Conservation (phyloP, 768 basidiomycete genomes). For the Leccinum sublutescens region DNA sequence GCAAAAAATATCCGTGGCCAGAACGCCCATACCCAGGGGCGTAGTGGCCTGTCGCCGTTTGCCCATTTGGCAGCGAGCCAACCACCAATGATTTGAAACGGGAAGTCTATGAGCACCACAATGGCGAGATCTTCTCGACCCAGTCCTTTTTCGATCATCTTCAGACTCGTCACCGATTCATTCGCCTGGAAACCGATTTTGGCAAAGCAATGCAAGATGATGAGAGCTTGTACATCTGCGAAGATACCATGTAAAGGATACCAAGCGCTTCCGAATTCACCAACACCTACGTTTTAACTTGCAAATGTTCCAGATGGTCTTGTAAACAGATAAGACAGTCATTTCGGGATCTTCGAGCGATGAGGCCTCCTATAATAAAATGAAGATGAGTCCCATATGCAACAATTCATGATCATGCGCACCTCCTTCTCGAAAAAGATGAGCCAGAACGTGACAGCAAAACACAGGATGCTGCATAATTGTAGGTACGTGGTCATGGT, state of each 20-base stretch:
- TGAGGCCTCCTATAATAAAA: conserved; percentile 63
- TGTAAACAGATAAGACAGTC: conserved; percentile 88
- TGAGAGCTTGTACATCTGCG: conserved; percentile 86
- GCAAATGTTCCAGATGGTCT: conserved; percentile 92
- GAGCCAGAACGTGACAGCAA: conserved; percentile 85
- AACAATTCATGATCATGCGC: conserved; percentile 15
- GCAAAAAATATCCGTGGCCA: conserved; percentile 82
- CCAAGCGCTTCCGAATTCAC: background rate
- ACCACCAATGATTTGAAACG: conserved; percentile 93
- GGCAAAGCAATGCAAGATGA: conserved; percentile 83
- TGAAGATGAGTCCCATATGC: background rate
- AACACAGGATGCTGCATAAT: conserved; percentile 84
- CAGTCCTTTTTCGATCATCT: conserved; percentile 96
- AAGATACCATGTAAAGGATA: background rate
- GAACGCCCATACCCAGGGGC: conserved; percentile 90
- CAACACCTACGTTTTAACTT: conserved; percentile 73
- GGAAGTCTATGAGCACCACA: conserved; percentile 94
- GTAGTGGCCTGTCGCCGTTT: conserved; percentile 70
- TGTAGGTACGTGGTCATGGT: conserved; percentile 77
- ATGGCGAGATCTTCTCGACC: conserved; percentile 95
- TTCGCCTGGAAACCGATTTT: conserved; percentile 95
- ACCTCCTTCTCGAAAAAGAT: conserved; percentile 89
- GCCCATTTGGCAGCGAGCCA: conserved; percentile 95
- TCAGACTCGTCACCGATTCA: conserved; percentile 87
- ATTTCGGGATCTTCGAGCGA: conserved; percentile 74